These are phyloP conservation scores for Eucalyptus erythrocorys DNA, from an alignment of 345 rosid genomes.

Conservation along the genomic window DNA sequence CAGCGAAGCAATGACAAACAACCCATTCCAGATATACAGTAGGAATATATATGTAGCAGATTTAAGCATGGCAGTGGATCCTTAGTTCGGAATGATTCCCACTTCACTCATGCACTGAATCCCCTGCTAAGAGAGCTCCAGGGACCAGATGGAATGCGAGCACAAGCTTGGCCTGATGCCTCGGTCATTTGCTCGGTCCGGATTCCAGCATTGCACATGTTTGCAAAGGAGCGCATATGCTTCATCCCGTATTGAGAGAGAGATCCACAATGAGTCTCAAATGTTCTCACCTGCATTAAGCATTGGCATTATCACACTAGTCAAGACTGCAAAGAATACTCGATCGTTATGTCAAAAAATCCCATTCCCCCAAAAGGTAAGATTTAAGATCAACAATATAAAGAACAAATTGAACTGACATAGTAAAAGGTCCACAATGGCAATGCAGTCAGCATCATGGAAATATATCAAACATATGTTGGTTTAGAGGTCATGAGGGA, in stretches of 20 bases:
- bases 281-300: constrained; percentile 59
- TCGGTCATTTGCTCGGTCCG: constrained; percentile 54
- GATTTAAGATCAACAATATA: not conserved
- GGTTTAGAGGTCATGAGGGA: not conserved
- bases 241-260: constrained; percentile 93
- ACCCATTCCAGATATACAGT: not conserved
- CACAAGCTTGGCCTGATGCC: constrained; percentile 90
- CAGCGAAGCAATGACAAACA: constrained; percentile 4
- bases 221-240: constrained; percentile 88
- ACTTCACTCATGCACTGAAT: constrained; percentile 47
- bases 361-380: not conserved
- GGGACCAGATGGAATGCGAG: constrained; percentile 41
- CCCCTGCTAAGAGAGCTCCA: constrained; percentile 86
- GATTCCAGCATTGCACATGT: constrained; percentile 82
- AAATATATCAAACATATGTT: not conserved
- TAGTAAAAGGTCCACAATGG: not conserved
- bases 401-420: not conserved
- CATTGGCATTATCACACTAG: not conserved
- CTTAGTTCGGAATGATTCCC: not conserved
- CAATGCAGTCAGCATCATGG: not conserved
- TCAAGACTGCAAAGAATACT: not conserved
- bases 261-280: constrained; percentile 84
- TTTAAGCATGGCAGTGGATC: not conserved
- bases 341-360: not conserved
- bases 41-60: not conserved